These are phyloP conservation scores for Fraxinus xanthoxyloides DNA, from an alignment of 305 asterid species.

Conservation along the genomic window DNA sequence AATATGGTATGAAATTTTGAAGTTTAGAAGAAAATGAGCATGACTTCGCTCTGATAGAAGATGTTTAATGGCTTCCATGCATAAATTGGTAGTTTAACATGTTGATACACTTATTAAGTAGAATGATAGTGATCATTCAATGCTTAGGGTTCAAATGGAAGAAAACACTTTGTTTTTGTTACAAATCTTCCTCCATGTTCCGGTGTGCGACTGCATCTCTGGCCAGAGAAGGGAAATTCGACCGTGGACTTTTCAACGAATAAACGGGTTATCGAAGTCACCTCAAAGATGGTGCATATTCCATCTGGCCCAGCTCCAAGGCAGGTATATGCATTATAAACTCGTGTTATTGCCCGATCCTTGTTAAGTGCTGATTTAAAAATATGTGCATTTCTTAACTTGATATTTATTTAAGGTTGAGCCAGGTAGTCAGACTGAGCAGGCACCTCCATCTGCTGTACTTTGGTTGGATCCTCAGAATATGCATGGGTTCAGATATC, in stretches of 20 bases:
- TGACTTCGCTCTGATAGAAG: conserved; percentile 18
- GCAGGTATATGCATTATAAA: conserved; percentile 64
- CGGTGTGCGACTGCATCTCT: conserved; percentile 90
- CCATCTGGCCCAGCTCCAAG: conserved; percentile 99
- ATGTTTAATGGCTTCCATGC: conserved; percentile 16
- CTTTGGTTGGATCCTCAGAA: conserved; percentile 89
- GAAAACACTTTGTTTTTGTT: conserved; percentile 79
- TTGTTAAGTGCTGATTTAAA: conserved; percentile 12
- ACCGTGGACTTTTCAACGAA: conserved; percentile 40
- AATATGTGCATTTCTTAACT: conserved; percentile 21
- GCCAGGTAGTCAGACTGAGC: conserved; percentile 99
- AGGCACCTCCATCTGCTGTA: conserved; percentile 94
- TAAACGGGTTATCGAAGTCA: conserved; percentile 66
- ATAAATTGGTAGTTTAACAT: background rate
- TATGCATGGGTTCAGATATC: conserved; percentile 80
- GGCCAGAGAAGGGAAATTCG: conserved; percentile 71
- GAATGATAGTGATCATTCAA: conserved; percentile 28
- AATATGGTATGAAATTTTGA: background rate
- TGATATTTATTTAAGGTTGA: conserved; percentile 60
- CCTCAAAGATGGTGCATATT: conserved; percentile 85
- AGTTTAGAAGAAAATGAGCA: conserved; percentile 3
- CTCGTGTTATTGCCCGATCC: conserved; percentile 16
- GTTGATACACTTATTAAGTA: conserved; percentile 13
- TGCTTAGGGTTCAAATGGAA: conserved; percentile 70
- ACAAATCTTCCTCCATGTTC: conserved; percentile 97